Conservation (phyloP, 257 asterid genomes). For the Solanum stenotomum region DNA sequence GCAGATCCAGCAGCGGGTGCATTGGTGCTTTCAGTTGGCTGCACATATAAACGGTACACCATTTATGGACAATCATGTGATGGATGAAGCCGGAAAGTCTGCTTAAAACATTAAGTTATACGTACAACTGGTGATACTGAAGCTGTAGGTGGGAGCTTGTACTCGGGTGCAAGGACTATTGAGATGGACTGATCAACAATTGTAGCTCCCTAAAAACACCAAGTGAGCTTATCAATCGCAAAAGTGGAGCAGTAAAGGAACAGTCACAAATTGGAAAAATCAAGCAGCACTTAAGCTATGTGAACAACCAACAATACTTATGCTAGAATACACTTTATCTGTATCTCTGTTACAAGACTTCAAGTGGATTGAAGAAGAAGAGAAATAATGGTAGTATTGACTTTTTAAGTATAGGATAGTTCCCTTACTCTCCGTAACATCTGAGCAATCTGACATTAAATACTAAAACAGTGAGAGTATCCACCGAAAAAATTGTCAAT, state of each 20-base stretch:
- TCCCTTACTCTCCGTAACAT: background rate
- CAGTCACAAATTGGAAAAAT: background rate
- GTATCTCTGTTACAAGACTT: background rate
- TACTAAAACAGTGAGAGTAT: background rate
- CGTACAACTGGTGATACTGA: constrained; percentile 26
- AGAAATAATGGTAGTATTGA: background rate
- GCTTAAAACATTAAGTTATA: background rate
- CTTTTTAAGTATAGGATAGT: background rate
- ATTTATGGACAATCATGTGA: background rate
- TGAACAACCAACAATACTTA: background rate
- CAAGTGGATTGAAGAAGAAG: background rate
- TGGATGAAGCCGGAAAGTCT: background rate
- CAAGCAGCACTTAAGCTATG: background rate
- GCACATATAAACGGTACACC: constrained; percentile 6
- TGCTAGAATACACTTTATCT: background rate
- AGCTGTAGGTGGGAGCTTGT: constrained; percentile 32
- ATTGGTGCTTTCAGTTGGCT: constrained; percentile 31
- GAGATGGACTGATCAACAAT: constrained; percentile 55
- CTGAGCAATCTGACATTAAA: background rate
- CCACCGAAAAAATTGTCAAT: background rate
- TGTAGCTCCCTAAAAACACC: constrained; percentile 45
- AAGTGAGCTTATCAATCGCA: background rate
- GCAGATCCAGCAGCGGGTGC: constrained; percentile 23
- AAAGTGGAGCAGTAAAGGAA: background rate
- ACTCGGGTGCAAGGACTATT: constrained; percentile 33